Conservation (phyloP, 352 stramenopile species). For the Pythium phragmitis region DNA sequence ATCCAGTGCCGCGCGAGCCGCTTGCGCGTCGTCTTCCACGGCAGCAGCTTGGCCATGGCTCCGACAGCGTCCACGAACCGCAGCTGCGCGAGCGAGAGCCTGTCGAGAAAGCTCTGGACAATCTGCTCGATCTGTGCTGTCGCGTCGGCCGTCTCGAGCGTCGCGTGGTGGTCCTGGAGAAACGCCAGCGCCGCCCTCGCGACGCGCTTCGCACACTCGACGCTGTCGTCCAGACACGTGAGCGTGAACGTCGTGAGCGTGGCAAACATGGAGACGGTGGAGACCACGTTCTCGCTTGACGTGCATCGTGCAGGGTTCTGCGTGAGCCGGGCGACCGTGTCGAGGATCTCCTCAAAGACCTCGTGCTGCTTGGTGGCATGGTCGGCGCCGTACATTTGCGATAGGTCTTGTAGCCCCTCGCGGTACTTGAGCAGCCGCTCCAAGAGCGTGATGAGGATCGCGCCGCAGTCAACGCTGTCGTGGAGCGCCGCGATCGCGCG, state of each 20-base stretch:
- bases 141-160: neutral
- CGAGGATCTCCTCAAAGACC: constrained; percentile 26
- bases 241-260: constrained; percentile 54
- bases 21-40: constrained; percentile 60
- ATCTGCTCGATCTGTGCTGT: constrained; percentile 21
- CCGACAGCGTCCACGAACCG: constrained; percentile 36
- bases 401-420: constrained; percentile 19
- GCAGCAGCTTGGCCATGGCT: constrained; percentile 43
- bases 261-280: constrained; percentile 45
- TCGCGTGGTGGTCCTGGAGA: constrained; percentile 25
- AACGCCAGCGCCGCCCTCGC: constrained; percentile 33
- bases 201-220: constrained; percentile 31
- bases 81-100: constrained; percentile 39
- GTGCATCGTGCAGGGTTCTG: neutral
- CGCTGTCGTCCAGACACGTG: constrained; percentile 34
- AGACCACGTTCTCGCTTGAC: constrained; percentile 7
- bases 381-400: constrained; percentile 25
- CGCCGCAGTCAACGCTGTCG: constrained; percentile 88
- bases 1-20: constrained; percentile 50
- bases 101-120: constrained; percentile 20
- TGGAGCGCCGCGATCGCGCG: constrained; percentile 83
- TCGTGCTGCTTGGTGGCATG: constrained; percentile 17
- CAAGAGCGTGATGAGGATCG: constrained; percentile 93
- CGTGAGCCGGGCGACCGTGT: constrained; percentile 14
- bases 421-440: constrained; percentile 92